A percentile compares a stretch with the other conserved stretches of the same genome.
These are phyloP conservation scores for Henckelia pumila DNA, from an alignment of 257 asterid species.

Conservation along the genomic window DNA sequence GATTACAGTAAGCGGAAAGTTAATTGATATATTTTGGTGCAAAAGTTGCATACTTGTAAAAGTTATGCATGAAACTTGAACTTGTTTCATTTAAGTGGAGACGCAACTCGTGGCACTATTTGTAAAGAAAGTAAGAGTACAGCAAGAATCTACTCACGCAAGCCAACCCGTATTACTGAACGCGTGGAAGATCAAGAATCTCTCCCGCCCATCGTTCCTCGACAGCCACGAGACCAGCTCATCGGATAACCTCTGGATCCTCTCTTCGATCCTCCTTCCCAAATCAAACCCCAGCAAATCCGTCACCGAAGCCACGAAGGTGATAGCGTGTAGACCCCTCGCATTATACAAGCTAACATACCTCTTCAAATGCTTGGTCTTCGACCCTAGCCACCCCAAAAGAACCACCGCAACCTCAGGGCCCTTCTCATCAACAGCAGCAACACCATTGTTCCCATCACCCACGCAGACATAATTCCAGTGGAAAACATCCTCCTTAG, in stretches of 20 bases:
- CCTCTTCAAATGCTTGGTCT: conserved; percentile 69
- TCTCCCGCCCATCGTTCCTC: conserved; percentile 45
- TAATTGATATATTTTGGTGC: background rate
- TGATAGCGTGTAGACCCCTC: conserved; percentile 63
- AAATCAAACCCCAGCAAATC: conserved; percentile 73
- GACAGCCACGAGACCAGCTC: conserved; percentile 68
- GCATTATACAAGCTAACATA: conserved; percentile 63
- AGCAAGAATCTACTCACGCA: conserved; percentile 59
- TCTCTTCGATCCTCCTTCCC: conserved; percentile 64
- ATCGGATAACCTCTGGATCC: conserved; percentile 41
- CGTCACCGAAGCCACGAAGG: conserved; percentile 66
- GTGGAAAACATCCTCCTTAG: conserved; percentile 26
- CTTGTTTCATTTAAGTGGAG: too few relatives aligned
- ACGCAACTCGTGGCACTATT: too few relatives aligned
- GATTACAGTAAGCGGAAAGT: background rate
- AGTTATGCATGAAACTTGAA: too few relatives aligned
- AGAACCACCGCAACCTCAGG: conserved; percentile 72
- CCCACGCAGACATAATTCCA: conserved; percentile 42
- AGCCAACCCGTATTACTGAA: conserved; percentile 98
- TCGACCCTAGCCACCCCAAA: conserved; percentile 86
- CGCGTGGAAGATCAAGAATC: conserved; percentile 72
- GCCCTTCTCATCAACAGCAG: conserved; percentile 22
- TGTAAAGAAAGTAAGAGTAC: too few relatives aligned
- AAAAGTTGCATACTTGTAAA: too few relatives aligned
- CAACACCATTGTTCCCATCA: conserved; percentile 14